Evolutionary conservation across 23 red algal species (phyloP), one percentile per base, ranked within the genome.

Genomic region (Gracilaria gracilis): DNA sequence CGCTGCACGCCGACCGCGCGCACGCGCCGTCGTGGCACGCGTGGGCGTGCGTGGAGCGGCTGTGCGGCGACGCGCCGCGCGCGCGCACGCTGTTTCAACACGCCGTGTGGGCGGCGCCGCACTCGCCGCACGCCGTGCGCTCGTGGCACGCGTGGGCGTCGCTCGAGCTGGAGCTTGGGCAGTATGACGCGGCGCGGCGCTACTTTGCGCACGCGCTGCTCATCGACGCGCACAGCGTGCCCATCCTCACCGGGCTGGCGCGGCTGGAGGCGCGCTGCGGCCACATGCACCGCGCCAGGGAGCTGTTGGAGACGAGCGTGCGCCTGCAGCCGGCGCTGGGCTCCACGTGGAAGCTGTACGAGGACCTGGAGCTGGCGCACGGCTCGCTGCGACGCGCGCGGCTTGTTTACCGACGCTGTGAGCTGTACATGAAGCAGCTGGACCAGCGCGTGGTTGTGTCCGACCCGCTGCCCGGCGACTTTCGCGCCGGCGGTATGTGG

Each of bases 71-170:
- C 38, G n/a, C 92, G 15, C 25, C 2, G 16, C 88, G 89, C 9
- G 91, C 94, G 6, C 53, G 94, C 35, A 78, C 87, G 69, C 74
- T 95, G 75, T 95, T 88, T 80, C 93, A 96, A 61, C 24, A 29
- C 27, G 11, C 9, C 27, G 71, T 92, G 1, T 79, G 70, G 47
- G 83, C 88, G 12, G 7, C 20, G 9, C 91, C 91, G 53, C 48
- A 71, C 23, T 75, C 91, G 16, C 17, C 36, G 13, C 51, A 87
- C 51, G 81, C 84, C 24, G 91, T 77, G 35, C 44, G 82, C 27
- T 66, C 81, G n/a, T 85, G 83, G 91, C 73, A 81, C 23, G 74
- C 82, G 15, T 94, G 91, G 82, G 91, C 75, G 5, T 61, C 23
- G 6, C 50, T 85, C 25, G 91, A 94, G 61, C 21, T 61, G 91